These are phyloP conservation scores for Trichoderma hamatum DNA, from an alignment of 2,329 filamentous ascomycete genomes.

Conservation along the genomic window DNA sequence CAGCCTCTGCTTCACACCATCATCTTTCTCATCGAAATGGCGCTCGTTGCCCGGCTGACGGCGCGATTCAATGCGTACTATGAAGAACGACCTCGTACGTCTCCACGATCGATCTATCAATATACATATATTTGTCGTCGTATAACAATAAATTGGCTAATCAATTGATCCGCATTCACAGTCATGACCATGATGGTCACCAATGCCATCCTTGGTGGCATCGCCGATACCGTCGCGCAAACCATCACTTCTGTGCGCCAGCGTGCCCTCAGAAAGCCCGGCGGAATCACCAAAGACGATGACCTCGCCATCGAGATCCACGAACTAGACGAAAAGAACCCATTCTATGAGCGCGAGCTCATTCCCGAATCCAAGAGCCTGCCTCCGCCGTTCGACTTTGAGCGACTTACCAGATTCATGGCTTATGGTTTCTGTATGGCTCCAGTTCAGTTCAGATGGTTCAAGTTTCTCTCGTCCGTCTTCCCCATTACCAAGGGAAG, in stretches of 20 bases:
- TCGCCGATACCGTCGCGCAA: slow-evolving; percentile 96
- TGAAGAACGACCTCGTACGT: slow-evolving; percentile 78
- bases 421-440: slow-evolving; percentile 97
- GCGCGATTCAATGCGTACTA: slow-evolving; percentile 94
- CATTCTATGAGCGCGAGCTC: slow-evolving; percentile 65
- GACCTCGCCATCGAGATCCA: slow-evolving; percentile 83
- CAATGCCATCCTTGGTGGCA: slow-evolving; percentile 91
- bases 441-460: slow-evolving; percentile 94
- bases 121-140: neutral
- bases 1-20: slow-evolving; percentile 87
- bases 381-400: slow-evolving; percentile 91
- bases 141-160: neutral
- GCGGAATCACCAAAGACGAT: slow-evolving; percentile 65
- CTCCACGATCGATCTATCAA: neutral
- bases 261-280: slow-evolving; percentile 65
- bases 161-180: slow-evolving; percentile 39
- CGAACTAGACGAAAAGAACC: slow-evolving; percentile 81
- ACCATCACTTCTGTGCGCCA: slow-evolving; percentile 82
- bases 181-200: slow-evolving; percentile 99
- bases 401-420: slow-evolving; percentile 93
- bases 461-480: slow-evolving; percentile 75
- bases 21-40: slow-evolving; percentile 87
- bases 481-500: slow-evolving; percentile 84
- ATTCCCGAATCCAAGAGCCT: slow-evolving; percentile 64
- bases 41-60: slow-evolving; percentile 77